Evolutionary conservation across 345 rosid species (phyloP), one percentile per base, ranked within the genome.

Genomic region (Chamaenerion angustifolium): DNA sequence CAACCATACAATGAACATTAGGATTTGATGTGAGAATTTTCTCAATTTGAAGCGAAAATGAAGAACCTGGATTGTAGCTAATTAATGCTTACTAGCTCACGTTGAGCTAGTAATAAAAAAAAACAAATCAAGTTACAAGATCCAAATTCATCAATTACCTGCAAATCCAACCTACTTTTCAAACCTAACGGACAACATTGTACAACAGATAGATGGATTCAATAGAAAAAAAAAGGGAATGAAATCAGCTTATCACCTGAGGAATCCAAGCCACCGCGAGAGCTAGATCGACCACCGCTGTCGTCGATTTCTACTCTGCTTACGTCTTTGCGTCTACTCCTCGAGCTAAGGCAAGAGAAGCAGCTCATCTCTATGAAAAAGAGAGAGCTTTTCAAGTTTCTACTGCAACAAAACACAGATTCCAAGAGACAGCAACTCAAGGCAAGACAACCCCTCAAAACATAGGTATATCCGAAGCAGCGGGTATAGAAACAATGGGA

Each of bases 301-400:
- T 59, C 72, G 43, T 84, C 95, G 65, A 74, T 60, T 63, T 82
- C 93, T 64, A 87, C 78, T 61, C 80, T 80, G 54, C 15, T 64
- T 9, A 44, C 65, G 48, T 71, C 95, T 11, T 76, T 78, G 12
- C 70, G 65, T 31, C 37, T 31, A 31, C 37, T 31, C 23, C 66
- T 75, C 3, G 79, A 67, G 59, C 48, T 69, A n/a, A 82, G 23
- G 70, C 98, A 92, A 62, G 82, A 77, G 62, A 87, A 92, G 68
- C 96, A 92, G 63, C 82, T 71, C 98, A 84, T 92, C 68, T 57
- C 52, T 42, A 42, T 9, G 45, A 17, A 42, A n/a, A 16, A 23
- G 40, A 17, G 40, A 14, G 1, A 16, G 35, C 9, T 27, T 9
- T 11, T 23, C 8, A 31, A 31, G 37, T 31, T 31, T 31, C 37